Conservation (phyloP, 2,329 filamentous ascomycete species). For the Chaetomiaceae sp. region DNA sequence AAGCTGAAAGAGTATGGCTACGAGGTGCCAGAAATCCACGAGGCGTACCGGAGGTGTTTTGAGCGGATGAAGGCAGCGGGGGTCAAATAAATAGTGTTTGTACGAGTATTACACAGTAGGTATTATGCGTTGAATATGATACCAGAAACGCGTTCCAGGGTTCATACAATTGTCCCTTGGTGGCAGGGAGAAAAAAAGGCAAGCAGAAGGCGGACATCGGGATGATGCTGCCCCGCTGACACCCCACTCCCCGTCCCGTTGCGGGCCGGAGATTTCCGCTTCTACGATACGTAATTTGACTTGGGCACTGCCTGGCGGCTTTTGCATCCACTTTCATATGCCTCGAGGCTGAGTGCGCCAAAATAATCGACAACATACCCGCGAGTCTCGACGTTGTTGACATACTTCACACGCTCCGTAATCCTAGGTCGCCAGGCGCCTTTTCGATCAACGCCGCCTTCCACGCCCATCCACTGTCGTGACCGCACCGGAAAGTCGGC, state of each 20-base stretch:
- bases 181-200: neutral
- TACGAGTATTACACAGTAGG: neutral
- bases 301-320: constrained; percentile 1
- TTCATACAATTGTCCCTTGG: too few species aligned
- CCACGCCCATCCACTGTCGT: too few species aligned
- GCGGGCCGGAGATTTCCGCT: constrained; percentile 7
- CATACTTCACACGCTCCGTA: neutral
- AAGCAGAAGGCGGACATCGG: neutral
- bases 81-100: constrained; percentile 37
- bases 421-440: too few species aligned
- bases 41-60: constrained; percentile 59
- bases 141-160: too few species aligned
- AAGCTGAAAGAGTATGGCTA: constrained; percentile 58
- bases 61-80: constrained; percentile 58
- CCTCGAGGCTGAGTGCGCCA: too few species aligned
- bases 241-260: neutral
- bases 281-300: constrained; percentile 5
- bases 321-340: neutral
- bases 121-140: too few species aligned
- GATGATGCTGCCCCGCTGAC: neutral
- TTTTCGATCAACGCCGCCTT: too few species aligned
- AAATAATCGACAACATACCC: too few species aligned
- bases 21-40: constrained; percentile 57
- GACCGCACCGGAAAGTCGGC: too few species aligned
- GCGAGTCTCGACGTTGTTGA: too few species aligned